These are phyloP conservation scores for Microsporum ferrugineum DNA, from an alignment of 2,329 filamentous ascomycete genomes.

Conservation along the genomic window DNA sequence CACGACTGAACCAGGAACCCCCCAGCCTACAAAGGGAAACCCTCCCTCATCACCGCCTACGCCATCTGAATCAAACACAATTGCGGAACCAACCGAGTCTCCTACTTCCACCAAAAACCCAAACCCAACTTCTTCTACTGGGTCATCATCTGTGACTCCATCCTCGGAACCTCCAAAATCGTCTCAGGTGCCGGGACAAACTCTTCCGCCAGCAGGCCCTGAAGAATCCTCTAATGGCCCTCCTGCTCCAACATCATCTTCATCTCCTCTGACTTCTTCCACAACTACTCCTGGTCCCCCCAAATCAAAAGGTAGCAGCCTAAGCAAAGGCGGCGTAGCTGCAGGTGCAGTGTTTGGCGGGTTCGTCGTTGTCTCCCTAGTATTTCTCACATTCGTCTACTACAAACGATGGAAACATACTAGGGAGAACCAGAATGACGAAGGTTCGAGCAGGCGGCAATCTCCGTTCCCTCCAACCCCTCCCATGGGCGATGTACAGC, in stretches of 20 bases:
- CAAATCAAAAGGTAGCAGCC: not conserved
- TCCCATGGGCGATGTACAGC: conserved; percentile 5
- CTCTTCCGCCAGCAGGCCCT: not conserved
- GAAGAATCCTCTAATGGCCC: not conserved
- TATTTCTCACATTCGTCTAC: conserved; percentile 11
- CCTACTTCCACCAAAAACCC: not conserved
- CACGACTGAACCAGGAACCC: not conserved
- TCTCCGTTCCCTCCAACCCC: conserved; percentile 5
- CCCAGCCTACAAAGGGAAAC: not conserved
- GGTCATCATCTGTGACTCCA: not conserved
- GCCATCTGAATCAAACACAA: not conserved
- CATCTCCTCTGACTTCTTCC: not conserved
- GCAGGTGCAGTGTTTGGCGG: conserved; percentile 14
- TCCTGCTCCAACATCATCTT: not conserved
- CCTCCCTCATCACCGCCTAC: not conserved
- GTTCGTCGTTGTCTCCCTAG: conserved; percentile 10
- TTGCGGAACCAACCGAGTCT: not conserved
- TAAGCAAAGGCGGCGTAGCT: conserved; percentile 10
- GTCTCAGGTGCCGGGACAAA: not conserved
- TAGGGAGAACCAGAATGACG: conserved; percentile 6
- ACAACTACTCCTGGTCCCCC: conserved; percentile 3
- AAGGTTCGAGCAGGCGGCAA: not conserved
- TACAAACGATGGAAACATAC: conserved; percentile 12
- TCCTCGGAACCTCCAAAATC: not conserved
- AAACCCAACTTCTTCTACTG: not conserved